Conservation (phyloP, 345 rosid genomes). For the Noccaea bulbosa region DNA sequence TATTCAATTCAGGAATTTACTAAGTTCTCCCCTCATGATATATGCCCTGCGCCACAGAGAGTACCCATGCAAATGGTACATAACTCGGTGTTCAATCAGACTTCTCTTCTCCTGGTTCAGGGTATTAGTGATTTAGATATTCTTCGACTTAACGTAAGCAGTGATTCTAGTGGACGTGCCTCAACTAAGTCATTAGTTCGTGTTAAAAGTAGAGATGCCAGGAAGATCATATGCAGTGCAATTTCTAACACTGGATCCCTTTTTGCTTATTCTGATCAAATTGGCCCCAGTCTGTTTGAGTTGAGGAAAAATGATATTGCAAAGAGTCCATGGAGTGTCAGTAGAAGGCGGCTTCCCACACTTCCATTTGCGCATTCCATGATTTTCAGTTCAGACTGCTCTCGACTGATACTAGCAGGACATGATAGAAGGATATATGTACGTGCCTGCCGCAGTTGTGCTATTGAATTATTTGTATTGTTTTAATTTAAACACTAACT, state of each 20-base stretch:
- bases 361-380: conserved; percentile 80
- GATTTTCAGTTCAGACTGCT: conserved; percentile 76
- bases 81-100: conserved; percentile 56
- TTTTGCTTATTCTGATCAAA: conserved; percentile 85
- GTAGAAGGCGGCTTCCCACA: conserved; percentile 68
- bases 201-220: conserved; percentile 70
- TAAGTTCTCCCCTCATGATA: conserved; percentile 90
- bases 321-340: conserved; percentile 61
- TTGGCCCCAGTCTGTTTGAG: conserved; percentile 67
- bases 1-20: conserved; percentile 84
- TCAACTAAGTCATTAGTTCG: conserved; percentile 66
- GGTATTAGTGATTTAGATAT: conserved; percentile 65
- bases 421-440: conserved; percentile 86
- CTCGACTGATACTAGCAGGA: conserved; percentile 70
- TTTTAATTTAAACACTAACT: neutral
- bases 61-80: conserved; percentile 71
- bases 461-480: neutral
- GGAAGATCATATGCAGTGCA: conserved; percentile 83
- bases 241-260: conserved; percentile 73
- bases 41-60: conserved; percentile 97
- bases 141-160: conserved; percentile 55
- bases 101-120: conserved; percentile 80
- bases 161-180: conserved; percentile 55
- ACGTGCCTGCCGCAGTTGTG: conserved; percentile 36
- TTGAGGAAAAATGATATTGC: conserved; percentile 53